Conservation (phyloP, 129 eudicot species). For the Heracleum sosnowskyi region DNA sequence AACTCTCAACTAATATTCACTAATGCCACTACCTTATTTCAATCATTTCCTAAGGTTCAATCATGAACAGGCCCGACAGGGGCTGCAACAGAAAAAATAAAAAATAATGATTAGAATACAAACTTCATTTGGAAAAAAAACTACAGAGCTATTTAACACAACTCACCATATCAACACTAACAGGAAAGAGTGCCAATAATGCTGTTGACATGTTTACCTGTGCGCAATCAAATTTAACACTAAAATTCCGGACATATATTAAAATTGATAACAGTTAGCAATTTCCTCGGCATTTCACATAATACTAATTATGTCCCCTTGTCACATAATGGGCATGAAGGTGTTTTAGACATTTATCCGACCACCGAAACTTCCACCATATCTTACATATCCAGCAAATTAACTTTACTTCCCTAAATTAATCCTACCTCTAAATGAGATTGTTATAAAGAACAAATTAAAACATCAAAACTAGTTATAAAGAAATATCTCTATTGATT, state of each 20-base stretch:
- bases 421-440: too few relatives aligned
- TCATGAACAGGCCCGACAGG: neutral
- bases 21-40: neutral
- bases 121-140: neutral
- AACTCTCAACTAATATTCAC: neutral
- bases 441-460: too few relatives aligned
- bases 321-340: neutral
- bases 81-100: constrained; percentile 1
- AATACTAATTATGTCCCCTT: too few relatives aligned
- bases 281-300: too few relatives aligned
- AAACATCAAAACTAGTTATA: too few relatives aligned
- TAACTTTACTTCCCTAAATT: too few relatives aligned
- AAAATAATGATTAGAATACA: neutral
- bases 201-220: neutral
- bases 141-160: neutral
- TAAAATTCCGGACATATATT: neutral
- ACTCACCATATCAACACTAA: constrained; percentile 46
- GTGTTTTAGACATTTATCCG: neutral
- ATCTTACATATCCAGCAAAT: too few relatives aligned
- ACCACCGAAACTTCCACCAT: too few relatives aligned
- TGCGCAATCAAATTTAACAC: neutral
- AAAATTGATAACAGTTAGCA: neutral
- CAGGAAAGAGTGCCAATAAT: constrained; percentile 19
- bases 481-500: too few relatives aligned
- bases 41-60: too few relatives aligned